Percentiles rank a stretch among this genome's conserved stretches.
phyloP scores from a whole-genome alignment of 2,329 filamentous ascomycete species.

The Atkinsonella texensis region DNA sequence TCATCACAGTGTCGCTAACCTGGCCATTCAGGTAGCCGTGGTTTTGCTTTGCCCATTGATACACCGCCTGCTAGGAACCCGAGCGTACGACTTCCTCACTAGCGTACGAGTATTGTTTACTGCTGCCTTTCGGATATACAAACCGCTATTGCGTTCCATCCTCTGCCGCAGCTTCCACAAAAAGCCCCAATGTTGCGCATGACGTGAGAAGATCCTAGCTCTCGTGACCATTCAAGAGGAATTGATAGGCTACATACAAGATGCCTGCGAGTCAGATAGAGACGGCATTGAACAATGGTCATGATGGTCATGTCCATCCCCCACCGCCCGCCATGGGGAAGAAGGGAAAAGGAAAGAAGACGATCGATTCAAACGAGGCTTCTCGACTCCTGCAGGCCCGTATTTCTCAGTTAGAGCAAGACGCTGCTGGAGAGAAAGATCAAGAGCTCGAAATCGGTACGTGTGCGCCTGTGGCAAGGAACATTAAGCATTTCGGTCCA shows the following conservation, averaged over 20 bases:
- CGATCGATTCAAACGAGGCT: constrained; percentile 74
- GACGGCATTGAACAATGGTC: constrained; percentile 29
- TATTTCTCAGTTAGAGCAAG: constrained; percentile 89
- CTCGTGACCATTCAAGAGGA: constrained; percentile 6
- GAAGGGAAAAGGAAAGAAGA: constrained; percentile 78
- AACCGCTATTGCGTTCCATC: background rate
- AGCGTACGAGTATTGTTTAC: background rate
- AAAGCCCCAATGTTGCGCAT: background rate
- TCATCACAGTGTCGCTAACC: constrained; percentile 5
- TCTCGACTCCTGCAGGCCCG: constrained; percentile 85
- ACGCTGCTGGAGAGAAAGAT: constrained; percentile 86
- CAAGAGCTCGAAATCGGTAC: constrained; percentile 90
- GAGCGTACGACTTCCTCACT: background rate
- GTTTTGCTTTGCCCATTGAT: background rate
- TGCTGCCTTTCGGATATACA: background rate
- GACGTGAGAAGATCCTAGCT: constrained; percentile 9
- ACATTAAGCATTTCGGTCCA: background rate
- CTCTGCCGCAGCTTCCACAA: background rate
- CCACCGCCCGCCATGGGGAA: constrained; percentile 40
- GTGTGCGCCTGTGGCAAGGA: background rate
- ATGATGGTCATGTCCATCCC: constrained; percentile 26
- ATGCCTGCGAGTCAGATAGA: constrained; percentile 31
- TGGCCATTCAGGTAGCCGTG: constrained; percentile 4
- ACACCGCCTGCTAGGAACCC: background rate
- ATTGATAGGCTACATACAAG: constrained; percentile 11